Base-by-base conservation (phyloP, 164 flowering plant genomes). In the Magnolia changhungtana region DNA sequence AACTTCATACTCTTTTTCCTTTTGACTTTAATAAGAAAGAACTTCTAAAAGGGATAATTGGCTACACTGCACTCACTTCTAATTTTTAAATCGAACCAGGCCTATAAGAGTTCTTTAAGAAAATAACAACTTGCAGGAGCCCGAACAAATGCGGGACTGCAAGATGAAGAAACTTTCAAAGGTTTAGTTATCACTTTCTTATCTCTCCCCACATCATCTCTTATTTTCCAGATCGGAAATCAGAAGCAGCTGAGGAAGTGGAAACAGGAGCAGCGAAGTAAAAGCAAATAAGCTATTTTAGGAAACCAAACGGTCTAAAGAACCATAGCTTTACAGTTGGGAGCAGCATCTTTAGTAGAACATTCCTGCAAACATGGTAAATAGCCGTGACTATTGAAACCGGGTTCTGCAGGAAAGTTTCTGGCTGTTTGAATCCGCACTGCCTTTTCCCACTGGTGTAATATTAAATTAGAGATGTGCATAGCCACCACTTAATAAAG, bases 401-500 rank as follows among this genome's bases (percentile, higher is more conserved):
- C 0, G 18, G 18, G 13, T 55, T 11, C 18, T 55, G 61, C 61
- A 8, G 61, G 18, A 55, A 55, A 55, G 18, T 16, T 55, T 55
- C 18, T 16, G 3, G 61, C 16, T 11, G 13, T 55, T 55, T 55
- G 61, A 55, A 55, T 55, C 61, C 19, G 13, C 61, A 78, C 59
- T 27, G 37, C 49, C 72, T 73, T 27, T 50, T 31, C 20, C 20
- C 70, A 27, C 68, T 21, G 73, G 69, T 72, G 63, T 27, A 71
- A 65, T 71, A 71, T 71, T 61, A 73, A 74, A 80, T 71, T 52
- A 74, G 24, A 49, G 45, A 68, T 59, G 66, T 19, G 63, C 69
- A 78, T 27, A 74, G 23, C 79, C 73, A 76, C 81, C 67, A 73
- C 71, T 76, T 52, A 77, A 69, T 73, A 74, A 78, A 82, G 72